Evolutionary conservation across 2,329 filamentous ascomycete species (phyloP).

Genomic region (Lizonia empirigonia): DNA sequence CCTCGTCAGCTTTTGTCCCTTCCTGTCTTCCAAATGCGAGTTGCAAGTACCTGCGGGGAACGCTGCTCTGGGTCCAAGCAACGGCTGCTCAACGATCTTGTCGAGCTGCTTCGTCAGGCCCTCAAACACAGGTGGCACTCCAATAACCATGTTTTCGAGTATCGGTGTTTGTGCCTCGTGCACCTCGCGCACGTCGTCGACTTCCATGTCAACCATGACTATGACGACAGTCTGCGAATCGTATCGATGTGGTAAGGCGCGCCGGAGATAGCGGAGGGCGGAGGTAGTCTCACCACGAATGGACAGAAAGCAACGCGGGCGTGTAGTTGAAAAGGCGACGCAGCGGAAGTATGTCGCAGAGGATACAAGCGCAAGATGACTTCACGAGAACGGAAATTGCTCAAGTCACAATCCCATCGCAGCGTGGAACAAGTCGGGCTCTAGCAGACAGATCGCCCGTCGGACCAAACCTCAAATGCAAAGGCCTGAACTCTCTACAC

Average conservation of each 20-base stretch:
- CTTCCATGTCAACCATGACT: constrained; percentile 24
- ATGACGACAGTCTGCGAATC: constrained; percentile 20
- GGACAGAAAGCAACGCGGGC: constrained; percentile 5
- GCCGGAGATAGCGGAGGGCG: constrained; percentile 14
- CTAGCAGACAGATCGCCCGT: constrained; percentile 11
- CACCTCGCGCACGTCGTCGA: constrained; percentile 30
- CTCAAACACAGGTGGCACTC: constrained; percentile 45
- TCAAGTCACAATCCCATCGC: constrained; percentile 3
- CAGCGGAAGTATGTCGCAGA: background rate
- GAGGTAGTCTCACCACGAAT: constrained; percentile 5
- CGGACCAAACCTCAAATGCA: constrained; percentile 11
- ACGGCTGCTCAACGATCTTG: constrained; percentile 43
- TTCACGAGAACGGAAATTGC: constrained; percentile 2
- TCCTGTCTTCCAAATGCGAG: background rate
- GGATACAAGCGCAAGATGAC: background rate
- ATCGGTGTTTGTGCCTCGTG: constrained; percentile 38
- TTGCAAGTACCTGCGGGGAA: constrained; percentile 37
- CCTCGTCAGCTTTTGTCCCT: constrained; percentile 20
- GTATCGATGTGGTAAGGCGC: constrained; percentile 16
- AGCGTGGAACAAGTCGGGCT: constrained; percentile 8
- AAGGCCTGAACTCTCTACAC: constrained; percentile 13
- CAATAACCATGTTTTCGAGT: constrained; percentile 46
- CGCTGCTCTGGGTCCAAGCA: constrained; percentile 37
- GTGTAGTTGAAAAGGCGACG: background rate
- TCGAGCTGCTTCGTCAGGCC: constrained; percentile 43